Percentiles rank a stretch among this genome's conserved stretches.
Conservation (phyloP, 768 basidiomycete genomes). For the Lactarius pseudohatsudake region DNA sequence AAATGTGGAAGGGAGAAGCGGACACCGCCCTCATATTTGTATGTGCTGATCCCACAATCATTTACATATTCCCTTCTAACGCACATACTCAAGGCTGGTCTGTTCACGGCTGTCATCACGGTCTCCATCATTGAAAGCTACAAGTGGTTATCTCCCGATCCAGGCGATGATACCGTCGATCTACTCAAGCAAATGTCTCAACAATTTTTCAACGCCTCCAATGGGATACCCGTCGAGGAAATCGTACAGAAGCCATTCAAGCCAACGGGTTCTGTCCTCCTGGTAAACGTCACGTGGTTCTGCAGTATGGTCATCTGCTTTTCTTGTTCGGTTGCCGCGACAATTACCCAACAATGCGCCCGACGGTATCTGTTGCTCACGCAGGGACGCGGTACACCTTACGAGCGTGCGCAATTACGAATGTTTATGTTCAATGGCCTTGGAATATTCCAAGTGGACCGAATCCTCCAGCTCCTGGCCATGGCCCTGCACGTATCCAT, state of each 20-base stretch:
- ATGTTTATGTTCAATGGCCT: background rate
- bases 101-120: conserved; percentile 23
- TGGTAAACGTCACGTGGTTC: conserved; percentile 11
- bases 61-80: background rate
- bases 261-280: background rate
- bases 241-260: background rate
- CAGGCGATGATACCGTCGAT: background rate
- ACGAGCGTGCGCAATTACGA: background rate
- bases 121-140: conserved; percentile 23
- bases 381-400: background rate
- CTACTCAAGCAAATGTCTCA: conserved; percentile 1
- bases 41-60: background rate
- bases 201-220: conserved; percentile 1
- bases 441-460: background rate
- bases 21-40: conserved; percentile 17
- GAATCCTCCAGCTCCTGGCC: background rate
- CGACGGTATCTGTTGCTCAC: conserved; percentile 1
- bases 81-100: conserved; percentile 13
- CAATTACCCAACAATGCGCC: conserved; percentile 13
- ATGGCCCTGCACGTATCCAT: background rate
- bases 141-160: conserved; percentile 13
- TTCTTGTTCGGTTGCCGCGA: conserved; percentile 3
- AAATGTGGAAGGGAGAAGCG: conserved; percentile 13
- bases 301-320: conserved; percentile 9
- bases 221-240: background rate